Base-by-base conservation (phyloP, 192 early-diverging fungal species). In the Rhizophagus sp. region DNA sequence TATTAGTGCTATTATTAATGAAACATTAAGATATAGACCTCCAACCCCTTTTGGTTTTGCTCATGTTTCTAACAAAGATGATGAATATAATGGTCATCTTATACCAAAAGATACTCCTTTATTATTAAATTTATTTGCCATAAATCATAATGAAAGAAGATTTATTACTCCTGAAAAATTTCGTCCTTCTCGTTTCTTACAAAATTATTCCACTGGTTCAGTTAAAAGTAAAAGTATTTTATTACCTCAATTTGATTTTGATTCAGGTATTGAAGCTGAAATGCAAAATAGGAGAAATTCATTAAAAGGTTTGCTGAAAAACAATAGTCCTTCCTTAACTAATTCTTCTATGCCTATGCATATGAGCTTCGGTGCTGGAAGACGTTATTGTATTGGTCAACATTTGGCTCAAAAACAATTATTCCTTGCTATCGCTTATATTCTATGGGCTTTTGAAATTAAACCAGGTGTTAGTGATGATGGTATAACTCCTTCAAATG, bases 111-210 rank as follows among this genome's bases (percentile, higher is more conserved):
- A 84, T 2, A 81, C 90, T 1, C 87, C 84, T 62, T 79, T 91
- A 10, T 79, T 88, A 66, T 82, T 91, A 64, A 89, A 92, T 63
- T 61, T 88, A 12, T 85, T 87, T 83, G 87, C 89, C 11, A 84
- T 91, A 68, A 88, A 92, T 66, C 49, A 74, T n/a, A 81, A 86
- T 49, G 75, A 81, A 6, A 39, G 30, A 3, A 74, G 75, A 72
- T 92, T 86, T 34, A 83, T 83, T 0, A 67, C 88, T 0, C 90
- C 91, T 1, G 77, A 85, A 0, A 78, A 71, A 62, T 92, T 91
- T 34, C 65, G 81, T 25, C 91, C 91, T 8, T 84, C 85, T 33
- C 88, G 91, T 47, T 88, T 27, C 4, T 27, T 68, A 24, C 24
- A 6, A 36, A 7, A 68, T 22, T 57, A 17, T 57, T 57, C 52